Percentiles rank a stretch among this genome's conserved stretches.
Conservation (phyloP, 148 eudicot genomes). For the Nepenthes mirabilis region DNA sequence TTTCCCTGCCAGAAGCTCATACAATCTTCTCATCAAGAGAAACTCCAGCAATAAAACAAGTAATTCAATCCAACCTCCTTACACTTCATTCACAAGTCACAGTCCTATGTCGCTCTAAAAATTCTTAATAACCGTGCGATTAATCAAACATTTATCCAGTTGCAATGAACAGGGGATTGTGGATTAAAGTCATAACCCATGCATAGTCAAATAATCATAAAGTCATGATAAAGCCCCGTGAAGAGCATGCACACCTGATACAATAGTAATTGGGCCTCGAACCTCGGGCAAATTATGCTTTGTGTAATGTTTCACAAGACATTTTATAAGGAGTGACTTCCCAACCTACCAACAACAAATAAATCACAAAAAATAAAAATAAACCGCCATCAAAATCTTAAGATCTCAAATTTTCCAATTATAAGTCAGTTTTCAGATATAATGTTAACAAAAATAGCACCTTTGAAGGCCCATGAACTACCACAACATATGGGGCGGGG, state of each 20-base stretch:
- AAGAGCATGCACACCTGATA: constrained; percentile 50
- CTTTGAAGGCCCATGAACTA: constrained; percentile 91
- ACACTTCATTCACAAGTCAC: not conserved
- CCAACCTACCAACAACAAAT: constrained; percentile 47
- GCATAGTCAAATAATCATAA: no score
- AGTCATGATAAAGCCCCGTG: not conserved
- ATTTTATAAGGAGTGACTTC: constrained; percentile 76
- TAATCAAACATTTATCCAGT: not conserved
- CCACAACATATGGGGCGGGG: constrained; percentile 72
- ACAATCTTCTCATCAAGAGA: not conserved
- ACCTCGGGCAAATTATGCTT: constrained; percentile 87
- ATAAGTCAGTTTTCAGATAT: not conserved
- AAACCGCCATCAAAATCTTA: not conserved
- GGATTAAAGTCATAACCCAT: no score
- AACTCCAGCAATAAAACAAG: not conserved
- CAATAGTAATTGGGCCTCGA: constrained; percentile 75
- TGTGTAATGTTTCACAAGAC: constrained; percentile 77
- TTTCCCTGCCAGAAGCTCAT: constrained; percentile 41
- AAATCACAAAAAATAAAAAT: constrained; percentile 1
- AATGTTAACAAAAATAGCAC: not conserved
- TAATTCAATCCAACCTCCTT: no score
- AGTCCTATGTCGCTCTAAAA: not conserved
- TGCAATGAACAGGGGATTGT: not conserved
- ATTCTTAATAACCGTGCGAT: not conserved
- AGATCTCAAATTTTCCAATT: not conserved